Conservation (phyloP, 345 rosid genomes). For the Orychophragmus violaceus region DNA sequence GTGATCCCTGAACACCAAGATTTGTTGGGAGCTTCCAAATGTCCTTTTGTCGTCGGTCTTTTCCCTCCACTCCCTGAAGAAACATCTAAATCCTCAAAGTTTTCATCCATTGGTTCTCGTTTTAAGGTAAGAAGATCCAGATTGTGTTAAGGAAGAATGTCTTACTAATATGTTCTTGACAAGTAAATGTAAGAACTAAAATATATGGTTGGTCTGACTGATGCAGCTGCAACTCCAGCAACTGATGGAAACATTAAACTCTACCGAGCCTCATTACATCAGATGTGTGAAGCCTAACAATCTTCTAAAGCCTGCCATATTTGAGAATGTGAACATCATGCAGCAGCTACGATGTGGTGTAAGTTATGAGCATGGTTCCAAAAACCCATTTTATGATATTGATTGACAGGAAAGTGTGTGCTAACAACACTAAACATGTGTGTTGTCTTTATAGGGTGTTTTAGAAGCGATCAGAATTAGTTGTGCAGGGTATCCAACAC, state of each 20-base stretch:
- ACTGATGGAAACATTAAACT: slow-evolving; percentile 85
- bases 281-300: slow-evolving; percentile 97
- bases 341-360: slow-evolving; percentile 94
- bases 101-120: slow-evolving; percentile 88
- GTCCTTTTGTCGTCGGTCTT: slow-evolving; percentile 84
- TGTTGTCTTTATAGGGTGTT: no score
- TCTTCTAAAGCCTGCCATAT: slow-evolving; percentile 81
- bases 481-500: slow-evolving; percentile 96
- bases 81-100: slow-evolving; percentile 80
- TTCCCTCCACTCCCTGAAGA: slow-evolving; percentile 87
- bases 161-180: no score
- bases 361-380: no score
- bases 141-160: no score
- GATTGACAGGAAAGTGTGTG: no score
- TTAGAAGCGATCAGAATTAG: slow-evolving; percentile 94
- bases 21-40: slow-evolving; percentile 62
- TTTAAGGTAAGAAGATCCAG: slow-evolving; percentile 49
- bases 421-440: no score
- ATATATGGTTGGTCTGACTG: slow-evolving; percentile 23
- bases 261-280: slow-evolving; percentile 90
- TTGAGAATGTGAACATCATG: slow-evolving; percentile 92
- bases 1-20: slow-evolving; percentile 95
- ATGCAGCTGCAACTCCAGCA: slow-evolving; percentile 79
- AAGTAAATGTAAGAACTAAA: slow-evolving; percentile 21
- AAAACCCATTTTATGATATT: no score